Percentiles rank a stretch among this genome's conserved stretches.
Evolutionary conservation across 768 basidiomycete genomes (phyloP).

Genomic region (Panaeolus cyanescens): DNA sequence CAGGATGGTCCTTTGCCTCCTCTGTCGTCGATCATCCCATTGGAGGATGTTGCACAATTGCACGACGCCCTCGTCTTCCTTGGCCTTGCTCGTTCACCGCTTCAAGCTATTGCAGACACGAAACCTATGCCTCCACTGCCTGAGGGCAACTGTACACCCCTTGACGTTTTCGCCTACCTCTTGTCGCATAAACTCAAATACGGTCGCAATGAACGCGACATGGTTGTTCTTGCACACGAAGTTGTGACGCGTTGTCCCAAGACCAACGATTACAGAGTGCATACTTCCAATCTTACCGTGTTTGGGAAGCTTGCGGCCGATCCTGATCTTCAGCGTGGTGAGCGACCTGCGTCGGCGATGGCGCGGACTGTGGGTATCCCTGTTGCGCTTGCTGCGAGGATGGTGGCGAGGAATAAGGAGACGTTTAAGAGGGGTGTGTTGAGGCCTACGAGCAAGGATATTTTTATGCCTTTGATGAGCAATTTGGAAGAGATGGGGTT

Average conservation of each 20-base stretch:
- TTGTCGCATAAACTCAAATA: conserved; percentile 77
- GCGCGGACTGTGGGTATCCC: conserved; percentile 89
- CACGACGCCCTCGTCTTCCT: conserved; percentile 55
- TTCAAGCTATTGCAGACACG: background rate
- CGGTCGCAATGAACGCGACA: conserved; percentile 71
- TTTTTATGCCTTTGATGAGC: conserved; percentile 65
- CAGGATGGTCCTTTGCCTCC: conserved; percentile 15
- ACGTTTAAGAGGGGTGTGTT: conserved; percentile 56
- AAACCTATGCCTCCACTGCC: conserved; percentile 46
- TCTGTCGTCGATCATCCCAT: conserved; percentile 20
- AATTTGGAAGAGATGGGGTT: conserved; percentile 57
- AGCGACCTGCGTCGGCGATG: conserved; percentile 71
- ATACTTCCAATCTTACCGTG: conserved; percentile 66
- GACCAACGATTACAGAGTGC: conserved; percentile 43
- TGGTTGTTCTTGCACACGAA: conserved; percentile 87
- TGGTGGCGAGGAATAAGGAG: conserved; percentile 63
- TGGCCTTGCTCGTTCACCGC: conserved; percentile 19
- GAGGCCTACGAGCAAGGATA: conserved; percentile 60
- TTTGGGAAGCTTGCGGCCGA: conserved; percentile 47
- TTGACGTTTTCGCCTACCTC: conserved; percentile 76
- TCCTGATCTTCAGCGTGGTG: conserved; percentile 8
- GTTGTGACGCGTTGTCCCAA: conserved; percentile 49
- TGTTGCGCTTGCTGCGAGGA: conserved; percentile 78
- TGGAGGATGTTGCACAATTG: conserved; percentile 23
- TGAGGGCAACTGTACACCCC: conserved; percentile 42